These are phyloP conservation scores for Lactarius trivialis DNA, from an alignment of 768 basidiomycete species.

Conservation along the genomic window DNA sequence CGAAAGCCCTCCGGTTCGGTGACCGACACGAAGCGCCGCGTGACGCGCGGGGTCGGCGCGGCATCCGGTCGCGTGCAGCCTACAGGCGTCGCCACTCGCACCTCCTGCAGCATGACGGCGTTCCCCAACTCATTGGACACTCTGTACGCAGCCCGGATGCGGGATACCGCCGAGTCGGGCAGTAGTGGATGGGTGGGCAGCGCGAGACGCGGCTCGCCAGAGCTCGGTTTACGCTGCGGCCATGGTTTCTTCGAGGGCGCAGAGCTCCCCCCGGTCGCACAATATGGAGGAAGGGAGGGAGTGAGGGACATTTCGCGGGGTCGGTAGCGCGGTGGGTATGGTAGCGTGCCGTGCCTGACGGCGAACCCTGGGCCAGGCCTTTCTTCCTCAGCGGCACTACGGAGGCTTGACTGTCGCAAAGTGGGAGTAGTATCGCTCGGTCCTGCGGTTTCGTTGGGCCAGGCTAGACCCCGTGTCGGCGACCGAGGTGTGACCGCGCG, in stretches of 20 bases:
- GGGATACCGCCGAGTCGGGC: conserved; percentile 4
- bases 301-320: neutral
- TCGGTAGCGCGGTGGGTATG: neutral
- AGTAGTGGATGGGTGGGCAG: neutral
- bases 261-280: neutral
- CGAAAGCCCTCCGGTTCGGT: neutral
- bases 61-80: too few species aligned
- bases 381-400: neutral
- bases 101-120: conserved; percentile 9
- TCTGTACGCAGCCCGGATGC: conserved; percentile 12
- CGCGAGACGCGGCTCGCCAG: neutral
- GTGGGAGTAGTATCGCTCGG: neutral
- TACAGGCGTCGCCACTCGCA: neutral
- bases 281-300: conserved; percentile 3
- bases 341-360: neutral
- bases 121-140: conserved; percentile 9
- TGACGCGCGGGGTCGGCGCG: neutral
- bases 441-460: neutral
- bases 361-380: neutral
- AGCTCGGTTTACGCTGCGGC: neutral
- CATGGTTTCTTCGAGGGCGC: neutral
- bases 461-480: neutral
- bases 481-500: neutral
- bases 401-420: neutral
- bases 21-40: conserved; percentile 4